Base-by-base conservation (phyloP, 2,329 filamentous ascomycete genomes). In the Sclerotinia spermophila region DNA sequence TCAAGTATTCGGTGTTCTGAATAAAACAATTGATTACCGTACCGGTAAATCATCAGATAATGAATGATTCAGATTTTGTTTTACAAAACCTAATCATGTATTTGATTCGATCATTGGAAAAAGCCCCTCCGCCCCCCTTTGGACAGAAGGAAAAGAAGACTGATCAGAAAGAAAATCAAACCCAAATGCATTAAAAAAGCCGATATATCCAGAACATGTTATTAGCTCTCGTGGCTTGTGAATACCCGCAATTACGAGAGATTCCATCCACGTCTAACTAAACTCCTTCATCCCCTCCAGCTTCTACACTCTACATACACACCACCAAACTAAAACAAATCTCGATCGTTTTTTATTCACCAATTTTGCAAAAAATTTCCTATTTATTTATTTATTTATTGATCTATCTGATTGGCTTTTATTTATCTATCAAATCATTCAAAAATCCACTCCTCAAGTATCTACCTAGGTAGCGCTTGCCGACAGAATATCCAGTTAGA, bases 181-280 rank as follows among this genome's bases (percentile, higher is more conserved):
- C 13, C 5, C n/a, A 56, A 27, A 61, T 27, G n/a, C n/a, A 51
- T 27, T 51, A 24, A 24, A 38, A 58, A 58, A 35, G 42, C n/a
- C 56, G 24, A 59, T 27, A 30, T 60, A 60, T 30, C 60, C 4
- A 48, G 44, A 19, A 38, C 60, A 65, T 65, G 35, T 62, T 51
- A 51, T 48, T 38, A 19, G 44, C 38, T 65, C 24, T 53, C 48
- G 61, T 65, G 61, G 24, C 33, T 65, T 40, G 30, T 27, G 24
- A 35, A 38, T 40, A 65, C 45, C 62, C 62, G 45, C 45, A 65
- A 65, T 65, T 65, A 65, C 62, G 62, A 65, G 62, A 65, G 62
- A 65, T 53, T 44, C 51, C 35, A 60, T 42, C 38, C 61, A 64
- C 61, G 8, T 64, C 44, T 21, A 30, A 55, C 48, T 27, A 56